A percentile compares a stretch with the other conserved stretches of the same genome.
These are phyloP conservation scores for Sporobolomyces roseus DNA, from an alignment of 768 basidiomycete species.

Conservation along the genomic window DNA sequence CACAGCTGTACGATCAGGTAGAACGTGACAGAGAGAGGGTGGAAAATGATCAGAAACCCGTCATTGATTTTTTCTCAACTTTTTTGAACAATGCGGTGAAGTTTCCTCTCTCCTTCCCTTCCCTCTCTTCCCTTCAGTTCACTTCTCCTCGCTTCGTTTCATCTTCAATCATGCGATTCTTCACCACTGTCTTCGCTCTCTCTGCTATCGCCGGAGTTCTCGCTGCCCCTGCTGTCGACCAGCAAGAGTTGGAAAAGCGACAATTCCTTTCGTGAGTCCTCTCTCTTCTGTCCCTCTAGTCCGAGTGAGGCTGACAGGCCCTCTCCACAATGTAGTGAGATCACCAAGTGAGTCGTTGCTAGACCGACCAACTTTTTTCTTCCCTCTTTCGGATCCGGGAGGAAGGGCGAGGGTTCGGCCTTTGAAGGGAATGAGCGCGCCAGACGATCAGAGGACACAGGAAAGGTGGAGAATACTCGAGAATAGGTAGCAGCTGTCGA, in stretches of 20 bases:
- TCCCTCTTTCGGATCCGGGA: not conserved
- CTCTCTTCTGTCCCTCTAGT: not conserved
- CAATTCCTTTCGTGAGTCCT: slow-evolving; percentile 31
- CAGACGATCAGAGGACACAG: no score
- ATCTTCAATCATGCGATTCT: not conserved
- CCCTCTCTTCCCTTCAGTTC: not conserved
- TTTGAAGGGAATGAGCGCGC: no score
- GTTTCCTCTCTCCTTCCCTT: no score
- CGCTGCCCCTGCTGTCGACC: slow-evolving; percentile 2
- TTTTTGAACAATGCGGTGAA: no score
- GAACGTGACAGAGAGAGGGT: no score
- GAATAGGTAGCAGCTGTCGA: no score
- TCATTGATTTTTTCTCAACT: no score
- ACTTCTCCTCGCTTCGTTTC: not conserved
- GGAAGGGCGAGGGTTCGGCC: no score
- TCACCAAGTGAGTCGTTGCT: not conserved
- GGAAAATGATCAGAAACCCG: no score
- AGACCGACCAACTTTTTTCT: not conserved
- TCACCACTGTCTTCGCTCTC: slow-evolving; percentile 18
- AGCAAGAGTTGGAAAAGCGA: slow-evolving; percentile 22
- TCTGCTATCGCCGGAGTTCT: not conserved
- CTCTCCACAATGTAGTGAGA: not conserved
- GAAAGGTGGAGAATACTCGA: no score
- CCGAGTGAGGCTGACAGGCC: no score
- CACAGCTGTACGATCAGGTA: no score